Evolutionary conservation across 2,329 filamentous ascomycete species (phyloP), one percentile per base, ranked within the genome.

Genomic region (Curvularia sp.): DNA sequence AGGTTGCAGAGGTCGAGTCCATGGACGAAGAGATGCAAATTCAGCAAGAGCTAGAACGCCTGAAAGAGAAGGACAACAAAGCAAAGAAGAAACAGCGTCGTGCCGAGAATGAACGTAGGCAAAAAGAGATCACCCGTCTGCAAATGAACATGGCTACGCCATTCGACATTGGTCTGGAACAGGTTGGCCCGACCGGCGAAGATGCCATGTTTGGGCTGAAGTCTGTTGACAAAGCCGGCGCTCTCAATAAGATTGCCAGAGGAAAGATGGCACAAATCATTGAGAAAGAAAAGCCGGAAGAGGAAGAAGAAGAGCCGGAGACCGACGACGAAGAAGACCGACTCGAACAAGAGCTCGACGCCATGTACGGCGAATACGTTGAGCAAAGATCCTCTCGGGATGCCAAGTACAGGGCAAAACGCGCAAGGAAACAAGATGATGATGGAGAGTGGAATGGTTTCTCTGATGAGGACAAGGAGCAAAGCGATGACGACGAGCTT

Each of bases 71-170:
- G 70, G 91, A 95, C 63, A 86, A 80, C 43, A 77, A 89, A 22
- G 88, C 88, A 68, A 94, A 88, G 78, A 96, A 93, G 80, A 89
- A 92, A 68, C 91, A 96, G 70, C 87, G 89, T 66, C 86, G 93
- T 64, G 91, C 85, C 69, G 93, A 96, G 60, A 99, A 99, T 65
- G 95, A 99, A 77, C 88, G 88, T 77, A 98, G 96, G 78, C 91
- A 95, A 68, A 95, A 91, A 68, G 95, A 98, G 65, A 92, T 98
- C 60, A 84, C 96, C n/a, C 88, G 95, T 33, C 90, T 99, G 89
- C 95, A 99, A 78, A 88, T 99, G 82, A 89, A 97, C 80, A 99
- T 99, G 95, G 89, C 89, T 2, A 91, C 93, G 0, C 95, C 95
- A 7, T 95, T 92, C 83, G 95, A 99, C 64, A 97, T 99, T 63